Evolutionary conservation across 129 eudicot genomes (phyloP).

Genomic region (Flaveria trinervia): DNA sequence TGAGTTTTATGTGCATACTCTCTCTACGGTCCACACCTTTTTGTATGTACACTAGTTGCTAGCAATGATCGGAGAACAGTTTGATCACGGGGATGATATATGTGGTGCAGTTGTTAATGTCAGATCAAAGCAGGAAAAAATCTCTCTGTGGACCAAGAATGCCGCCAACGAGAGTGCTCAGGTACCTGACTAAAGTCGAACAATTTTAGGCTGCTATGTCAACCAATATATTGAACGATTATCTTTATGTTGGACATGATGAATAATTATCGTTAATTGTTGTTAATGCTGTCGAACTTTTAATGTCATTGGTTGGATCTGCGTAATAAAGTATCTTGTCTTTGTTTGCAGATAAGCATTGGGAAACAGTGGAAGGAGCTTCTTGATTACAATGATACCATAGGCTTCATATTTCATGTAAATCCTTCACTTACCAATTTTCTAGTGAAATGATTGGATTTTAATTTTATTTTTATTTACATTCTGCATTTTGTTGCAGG

Average conservation of each 20-base stretch:
- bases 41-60: constrained; percentile 51
- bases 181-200: constrained; percentile 42
- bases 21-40: constrained; percentile 13
- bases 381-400: constrained; percentile 59
- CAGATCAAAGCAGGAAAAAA: constrained; percentile 60
- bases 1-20: background rate
- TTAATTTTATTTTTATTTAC: background rate
- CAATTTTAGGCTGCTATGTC: background rate
- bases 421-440: background rate
- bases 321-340: constrained; percentile 9
- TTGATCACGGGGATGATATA: constrained; percentile 91
- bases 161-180: constrained; percentile 95
- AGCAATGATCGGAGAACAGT: constrained; percentile 96
- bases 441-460: background rate
- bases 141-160: constrained; percentile 86
- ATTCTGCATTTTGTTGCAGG: constrained; percentile 45
- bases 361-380: constrained; percentile 88
- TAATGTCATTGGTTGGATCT: background rate
- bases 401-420: constrained; percentile 84
- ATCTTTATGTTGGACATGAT: background rate
- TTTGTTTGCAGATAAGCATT: constrained; percentile 60
- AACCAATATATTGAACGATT: background rate
- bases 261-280: background rate
- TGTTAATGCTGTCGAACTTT: background rate
- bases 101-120: constrained; percentile 97